phyloP scores from a whole-genome alignment of 148 eudicot species.

The Camellia granthamiana region DNA sequence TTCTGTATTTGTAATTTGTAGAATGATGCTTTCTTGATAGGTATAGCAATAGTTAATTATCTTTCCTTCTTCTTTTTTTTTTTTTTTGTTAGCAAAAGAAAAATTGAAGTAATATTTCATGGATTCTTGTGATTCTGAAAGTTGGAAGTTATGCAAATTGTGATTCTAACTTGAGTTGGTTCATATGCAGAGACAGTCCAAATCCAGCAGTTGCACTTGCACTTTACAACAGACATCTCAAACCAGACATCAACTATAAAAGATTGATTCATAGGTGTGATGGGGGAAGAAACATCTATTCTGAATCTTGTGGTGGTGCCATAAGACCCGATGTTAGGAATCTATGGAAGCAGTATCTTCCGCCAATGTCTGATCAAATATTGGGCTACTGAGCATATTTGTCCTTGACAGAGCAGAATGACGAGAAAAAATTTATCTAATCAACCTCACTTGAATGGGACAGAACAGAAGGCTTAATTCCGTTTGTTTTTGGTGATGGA shows the following conservation, averaged over 20 bases:
- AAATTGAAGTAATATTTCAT: neutral
- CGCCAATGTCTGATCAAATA: conserved; percentile 11
- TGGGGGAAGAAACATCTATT: neutral
- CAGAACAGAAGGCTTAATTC: no score
- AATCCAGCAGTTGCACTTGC: conserved; percentile 20
- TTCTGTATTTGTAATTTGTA: neutral
- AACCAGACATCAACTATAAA: conserved; percentile 4
- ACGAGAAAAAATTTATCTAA: no score
- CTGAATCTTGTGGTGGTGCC: conserved; percentile 10
- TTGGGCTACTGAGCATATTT: neutral
- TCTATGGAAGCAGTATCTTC: conserved; percentile 21
- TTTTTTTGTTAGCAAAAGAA: neutral
- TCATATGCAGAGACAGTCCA: conserved; percentile 9
- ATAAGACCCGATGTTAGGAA: conserved; percentile 7
- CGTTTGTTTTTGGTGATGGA: no score
- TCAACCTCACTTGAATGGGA: no score
- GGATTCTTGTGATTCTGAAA: neutral
- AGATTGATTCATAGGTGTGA: conserved; percentile 7
- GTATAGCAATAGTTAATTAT: neutral
- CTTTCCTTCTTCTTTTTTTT: neutral
- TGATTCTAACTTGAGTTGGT: conserved; percentile 7
- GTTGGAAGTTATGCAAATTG: neutral
- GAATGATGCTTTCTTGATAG: neutral
- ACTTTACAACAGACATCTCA: conserved; percentile 16
- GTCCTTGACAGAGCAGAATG: no score